A percentile compares a stretch with the other conserved stretches of the same genome.
Evolutionary conservation across 2,329 filamentous ascomycete genomes (phyloP).

Genomic region (Talaromyces sp.): DNA sequence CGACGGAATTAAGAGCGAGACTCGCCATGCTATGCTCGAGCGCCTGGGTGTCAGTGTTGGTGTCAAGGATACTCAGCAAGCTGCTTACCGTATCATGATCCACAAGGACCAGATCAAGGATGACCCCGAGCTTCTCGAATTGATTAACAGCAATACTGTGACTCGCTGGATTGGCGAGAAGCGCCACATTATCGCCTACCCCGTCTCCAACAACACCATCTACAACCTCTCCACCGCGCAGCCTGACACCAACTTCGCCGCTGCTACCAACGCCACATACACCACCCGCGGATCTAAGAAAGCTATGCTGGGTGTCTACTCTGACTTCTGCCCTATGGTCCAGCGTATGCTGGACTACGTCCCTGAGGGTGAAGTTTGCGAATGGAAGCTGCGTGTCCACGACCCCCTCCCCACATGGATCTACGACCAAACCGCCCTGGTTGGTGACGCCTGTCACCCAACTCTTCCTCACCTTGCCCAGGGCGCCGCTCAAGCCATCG

Average conservation of each 20-base stretch:
- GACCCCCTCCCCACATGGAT: constrained; percentile 66
- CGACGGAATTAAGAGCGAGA: constrained; percentile 58
- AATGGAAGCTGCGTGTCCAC: constrained; percentile 67
- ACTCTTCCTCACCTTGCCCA: constrained; percentile 67
- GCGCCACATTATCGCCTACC: constrained; percentile 69
- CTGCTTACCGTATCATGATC: constrained; percentile 59
- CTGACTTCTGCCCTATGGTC: constrained; percentile 64
- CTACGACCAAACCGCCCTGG: constrained; percentile 54
- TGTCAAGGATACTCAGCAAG: constrained; percentile 54
- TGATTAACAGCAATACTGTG: constrained; percentile 61
- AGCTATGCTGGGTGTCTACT: constrained; percentile 62
- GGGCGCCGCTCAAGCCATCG: constrained; percentile 67
- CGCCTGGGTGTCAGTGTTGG: constrained; percentile 41
- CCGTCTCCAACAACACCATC: constrained; percentile 63
- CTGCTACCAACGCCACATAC: constrained; percentile 62
- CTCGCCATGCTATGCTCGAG: constrained; percentile 48
- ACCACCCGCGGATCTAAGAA: constrained; percentile 64
- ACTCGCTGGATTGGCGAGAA: constrained; percentile 68
- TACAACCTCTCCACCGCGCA: constrained; percentile 69
- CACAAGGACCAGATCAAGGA: constrained; percentile 48
- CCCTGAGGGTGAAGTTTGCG: constrained; percentile 66
- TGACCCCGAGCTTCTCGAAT: constrained; percentile 55
- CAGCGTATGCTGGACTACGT: constrained; percentile 64
- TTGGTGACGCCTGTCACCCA: constrained; percentile 65
- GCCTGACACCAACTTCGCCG: constrained; percentile 62